Conservation (phyloP, 2,329 filamentous ascomycete genomes). For the Trichophaea hybrida region DNA sequence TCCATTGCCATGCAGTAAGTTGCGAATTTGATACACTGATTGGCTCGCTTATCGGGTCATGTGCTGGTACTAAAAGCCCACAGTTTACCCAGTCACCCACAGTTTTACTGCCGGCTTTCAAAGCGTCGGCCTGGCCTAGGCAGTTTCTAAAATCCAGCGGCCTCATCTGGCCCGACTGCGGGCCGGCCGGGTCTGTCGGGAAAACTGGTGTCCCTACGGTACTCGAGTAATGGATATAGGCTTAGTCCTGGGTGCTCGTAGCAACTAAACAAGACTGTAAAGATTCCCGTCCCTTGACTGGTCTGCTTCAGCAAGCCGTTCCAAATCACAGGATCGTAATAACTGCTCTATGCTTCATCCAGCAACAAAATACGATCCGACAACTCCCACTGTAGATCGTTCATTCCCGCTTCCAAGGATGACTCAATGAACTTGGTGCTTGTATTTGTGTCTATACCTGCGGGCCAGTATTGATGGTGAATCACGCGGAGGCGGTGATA, state of each 20-base stretch:
- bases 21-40: too few relatives aligned
- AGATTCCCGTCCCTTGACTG: not conserved
- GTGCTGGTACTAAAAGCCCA: too few relatives aligned
- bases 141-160: too few relatives aligned
- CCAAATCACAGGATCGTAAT: not conserved
- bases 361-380: not conserved
- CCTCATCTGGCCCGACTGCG: too few relatives aligned
- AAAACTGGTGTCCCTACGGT: not conserved
- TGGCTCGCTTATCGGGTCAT: too few relatives aligned
- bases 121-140: too few relatives aligned
- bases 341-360: not conserved
- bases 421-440: not conserved
- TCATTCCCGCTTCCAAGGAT: not conserved
- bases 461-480: not conserved
- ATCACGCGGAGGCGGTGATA: not conserved
- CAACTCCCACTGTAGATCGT: not conserved
- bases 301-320: not conserved
- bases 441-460: not conserved
- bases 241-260: not conserved
- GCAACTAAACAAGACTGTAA: not conserved
- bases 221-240: not conserved
- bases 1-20: too few relatives aligned
- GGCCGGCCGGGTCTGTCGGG: too few relatives aligned
- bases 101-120: too few relatives aligned
- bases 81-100: too few relatives aligned